Base-by-base conservation (phyloP, 1,139 yeast genomes). In the Yamadazyma kanchanaburiensis region DNA sequence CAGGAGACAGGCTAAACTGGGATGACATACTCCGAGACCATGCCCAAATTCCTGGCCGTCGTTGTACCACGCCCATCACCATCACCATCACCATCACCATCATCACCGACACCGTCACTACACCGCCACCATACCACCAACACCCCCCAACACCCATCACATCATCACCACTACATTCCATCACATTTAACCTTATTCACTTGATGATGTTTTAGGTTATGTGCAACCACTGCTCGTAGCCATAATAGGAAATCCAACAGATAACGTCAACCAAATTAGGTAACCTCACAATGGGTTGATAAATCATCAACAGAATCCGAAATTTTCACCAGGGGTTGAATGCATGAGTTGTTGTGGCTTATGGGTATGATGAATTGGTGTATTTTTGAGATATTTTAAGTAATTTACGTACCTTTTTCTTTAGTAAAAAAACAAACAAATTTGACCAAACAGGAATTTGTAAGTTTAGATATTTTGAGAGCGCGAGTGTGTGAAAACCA, bases 231-330 rank as follows among this genome's bases (percentile, higher is more conserved):
- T 10, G 26, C 19, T 12, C 22, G 15, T 22, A 26, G 26, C 55
- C 51, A 37, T 43, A 51, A 39, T 49, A 51, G 55, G 56, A 50
- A 50, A 44, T 44, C 37, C 45, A 31, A 30, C 34, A 38, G 46
- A 34, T 30, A 30, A 18, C 19, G 33, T 26, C 25, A 35, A 33
- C 55, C 56, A 40, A 52, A 52, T 44, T 46, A 43, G 58, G 58
- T 48, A 52, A 52, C 48, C 45, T 33, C 42, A 44, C 20, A 7
- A 18, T 18, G n/a, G n/a, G n/a, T n/a, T n/a, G n/a, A n/a, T n/a
- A n/a, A n/a, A n/a, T n/a, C n/a, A n/a, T n/a, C n/a, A n/a, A n/a
- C n/a, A n/a, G n/a, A n/a, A n/a, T n/a, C n/a, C n/a, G n/a, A n/a
- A n/a, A n/a, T n/a, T n/a, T n/a, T n/a, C n/a, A n/a, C n/a, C n/a